Conservation (phyloP, 2,329 filamentous ascomycete genomes). For the Aspergillus viridinutans region DNA sequence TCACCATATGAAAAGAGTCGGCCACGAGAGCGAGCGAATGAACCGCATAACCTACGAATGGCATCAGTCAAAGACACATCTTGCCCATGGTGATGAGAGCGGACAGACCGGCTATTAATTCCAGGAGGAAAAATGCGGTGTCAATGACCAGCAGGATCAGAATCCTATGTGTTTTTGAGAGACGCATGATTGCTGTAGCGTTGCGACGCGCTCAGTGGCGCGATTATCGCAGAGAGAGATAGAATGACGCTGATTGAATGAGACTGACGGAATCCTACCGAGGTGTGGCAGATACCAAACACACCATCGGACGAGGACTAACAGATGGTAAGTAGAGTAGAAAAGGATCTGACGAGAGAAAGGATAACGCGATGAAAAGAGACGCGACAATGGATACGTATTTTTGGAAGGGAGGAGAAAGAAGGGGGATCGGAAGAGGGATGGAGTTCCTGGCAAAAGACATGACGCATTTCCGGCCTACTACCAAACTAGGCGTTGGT, state of each 20-base stretch:
- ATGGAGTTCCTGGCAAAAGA: neutral
- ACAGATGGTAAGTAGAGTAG: neutral
- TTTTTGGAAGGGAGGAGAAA: neutral
- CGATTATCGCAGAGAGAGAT: slow-evolving; percentile 12
- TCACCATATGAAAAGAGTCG: slow-evolving; percentile 96
- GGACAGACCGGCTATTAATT: slow-evolving; percentile 66
- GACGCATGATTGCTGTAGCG: slow-evolving; percentile 57
- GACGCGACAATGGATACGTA: neutral
- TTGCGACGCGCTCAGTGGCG: slow-evolving; percentile 23
- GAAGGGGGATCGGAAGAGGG: neutral
- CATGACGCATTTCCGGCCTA: neutral
- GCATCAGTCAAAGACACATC: slow-evolving; percentile 9
- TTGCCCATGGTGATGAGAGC: neutral
- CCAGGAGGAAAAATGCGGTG: slow-evolving; percentile 81
- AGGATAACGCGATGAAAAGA: neutral
- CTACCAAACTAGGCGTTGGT: neutral
- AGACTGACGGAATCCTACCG: neutral
- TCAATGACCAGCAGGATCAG: slow-evolving; percentile 90
- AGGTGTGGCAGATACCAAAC: neutral
- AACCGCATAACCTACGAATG: slow-evolving; percentile 64
- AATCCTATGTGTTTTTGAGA: slow-evolving; percentile 91
- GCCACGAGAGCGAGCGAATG: slow-evolving; percentile 90
- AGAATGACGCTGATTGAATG: neutral
- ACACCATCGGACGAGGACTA: neutral
- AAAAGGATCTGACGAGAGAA: neutral